Percentiles rank a stretch among this genome's conserved stretches.
Evolutionary conservation across 1,284 basidiomycete genomes (phyloP).

Genomic region (Apiotrichum domesticum): DNA sequence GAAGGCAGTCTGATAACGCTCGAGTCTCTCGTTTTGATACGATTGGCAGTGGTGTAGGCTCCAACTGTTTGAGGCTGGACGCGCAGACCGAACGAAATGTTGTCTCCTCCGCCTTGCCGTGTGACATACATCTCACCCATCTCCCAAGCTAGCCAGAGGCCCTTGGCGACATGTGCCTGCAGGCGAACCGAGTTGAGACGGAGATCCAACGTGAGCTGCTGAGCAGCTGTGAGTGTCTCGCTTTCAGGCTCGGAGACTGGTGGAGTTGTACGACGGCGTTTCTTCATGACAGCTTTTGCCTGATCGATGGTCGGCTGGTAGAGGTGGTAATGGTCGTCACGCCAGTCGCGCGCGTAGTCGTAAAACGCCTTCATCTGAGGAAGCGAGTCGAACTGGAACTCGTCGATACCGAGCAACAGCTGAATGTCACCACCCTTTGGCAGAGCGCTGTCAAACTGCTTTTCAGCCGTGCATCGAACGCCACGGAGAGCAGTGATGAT

Average conservation of each 20-base stretch:
- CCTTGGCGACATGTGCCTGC: slow-evolving; percentile 32
- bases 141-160: slow-evolving; percentile 41
- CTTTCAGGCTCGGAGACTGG: not conserved
- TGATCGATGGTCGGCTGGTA: slow-evolving; percentile 23
- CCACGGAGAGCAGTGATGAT: slow-evolving; percentile 4
- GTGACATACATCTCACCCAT: slow-evolving; percentile 31
- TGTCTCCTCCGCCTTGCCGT: slow-evolving; percentile 12
- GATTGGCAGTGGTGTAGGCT: slow-evolving; percentile 29
- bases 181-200: slow-evolving; percentile 20
- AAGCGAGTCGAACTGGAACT: slow-evolving; percentile 31
- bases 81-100: slow-evolving; percentile 28
- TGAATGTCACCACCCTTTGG: slow-evolving; percentile 1
- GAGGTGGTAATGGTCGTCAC: slow-evolving; percentile 26
- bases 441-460: not conserved
- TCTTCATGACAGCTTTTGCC: slow-evolving; percentile 1
- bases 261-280: not conserved
- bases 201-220: slow-evolving; percentile 23
- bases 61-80: slow-evolving; percentile 35
- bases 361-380: slow-evolving; percentile 35
- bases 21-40: slow-evolving; percentile 24
- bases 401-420: slow-evolving; percentile 19
- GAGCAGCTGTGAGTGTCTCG: not conserved
- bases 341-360: slow-evolving; percentile 35
- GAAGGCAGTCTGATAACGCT: slow-evolving; percentile 26
- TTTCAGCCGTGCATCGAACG: slow-evolving; percentile 2